Conservation (phyloP, 2,329 filamentous ascomycete genomes). For the Claviceps fusiformis region DNA sequence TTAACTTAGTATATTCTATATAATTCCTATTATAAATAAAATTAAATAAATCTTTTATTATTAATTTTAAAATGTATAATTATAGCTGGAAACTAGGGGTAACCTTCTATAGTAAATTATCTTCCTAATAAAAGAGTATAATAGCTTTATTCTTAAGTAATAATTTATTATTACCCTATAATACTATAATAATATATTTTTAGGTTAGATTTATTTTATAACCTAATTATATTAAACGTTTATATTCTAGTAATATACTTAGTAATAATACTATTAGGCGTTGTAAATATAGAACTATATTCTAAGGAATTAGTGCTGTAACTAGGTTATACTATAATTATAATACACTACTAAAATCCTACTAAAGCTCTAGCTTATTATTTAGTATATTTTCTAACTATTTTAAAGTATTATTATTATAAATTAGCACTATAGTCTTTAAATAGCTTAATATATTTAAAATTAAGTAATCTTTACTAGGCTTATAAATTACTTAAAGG, state of each 20-base stretch:
- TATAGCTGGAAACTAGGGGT: background rate
- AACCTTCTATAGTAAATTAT: background rate
- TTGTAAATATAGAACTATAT: background rate
- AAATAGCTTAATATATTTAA: background rate
- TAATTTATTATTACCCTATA: background rate
- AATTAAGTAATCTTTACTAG: background rate
- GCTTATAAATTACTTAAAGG: background rate
- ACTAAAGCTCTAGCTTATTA: background rate
- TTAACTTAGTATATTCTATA: background rate
- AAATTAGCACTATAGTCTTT: background rate
- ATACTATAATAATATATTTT: background rate
- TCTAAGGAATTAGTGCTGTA: background rate
- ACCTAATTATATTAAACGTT: background rate
- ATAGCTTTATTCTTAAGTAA: background rate
- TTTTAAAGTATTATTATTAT: background rate
- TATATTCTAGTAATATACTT: background rate
- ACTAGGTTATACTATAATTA: background rate
- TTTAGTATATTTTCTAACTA: background rate
- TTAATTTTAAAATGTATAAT: background rate
- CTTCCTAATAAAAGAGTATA: background rate
- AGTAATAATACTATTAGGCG: background rate
- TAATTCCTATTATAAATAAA: background rate
- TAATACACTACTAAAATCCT: background rate
- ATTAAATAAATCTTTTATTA: background rate
- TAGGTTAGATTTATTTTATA: background rate